Evolutionary conservation across 2,329 filamentous ascomycete genomes (phyloP), one percentile per base, ranked within the genome.

Genomic region (Nemania sp.): DNA sequence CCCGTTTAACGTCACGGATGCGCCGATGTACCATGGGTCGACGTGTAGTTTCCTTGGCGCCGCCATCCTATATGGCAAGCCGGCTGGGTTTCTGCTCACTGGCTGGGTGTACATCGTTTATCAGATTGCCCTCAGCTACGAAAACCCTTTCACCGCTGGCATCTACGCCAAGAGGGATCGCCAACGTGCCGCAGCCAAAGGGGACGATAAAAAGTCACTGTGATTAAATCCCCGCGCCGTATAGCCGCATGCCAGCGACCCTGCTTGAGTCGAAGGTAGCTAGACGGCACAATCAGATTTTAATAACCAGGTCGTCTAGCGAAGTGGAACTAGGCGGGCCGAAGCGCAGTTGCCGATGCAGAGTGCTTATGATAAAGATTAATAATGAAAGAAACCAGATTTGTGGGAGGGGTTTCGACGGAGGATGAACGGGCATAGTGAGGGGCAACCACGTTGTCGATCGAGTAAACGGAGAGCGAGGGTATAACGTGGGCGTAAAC

Each of bases 1-100:
- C 79, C 96, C 96, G 2, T 99, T 99, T 87, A 98, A 92, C 81
- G 87, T 98, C 69, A 94, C 91, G 62, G 88, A 89, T 72, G 92
- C 93, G 60, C 96, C 96, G 70, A 99, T 99, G 96, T 99, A 99
- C 85, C 92, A 94, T 83, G 96, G 96, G 66, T 93, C 91, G 70
- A 96, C 95, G 26, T 86, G 97, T 87, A 95, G 92, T 82, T 99
- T 99, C 82, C 82, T 98, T 65, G 96, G 93, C 26, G 92, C 92
- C 1, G 93, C 95, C 5, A 82, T 99, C 66, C 89, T 93, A 79
- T 93, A 90, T 76, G 94, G 93, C 63, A 96, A 94, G 82, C 94
- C 94, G 0, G 96, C 95, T 0, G 96, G 96, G 0, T 73, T 98
- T 43, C 76, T 95, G 58, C 80, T 98, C 74, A 94, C 93, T 0